Base-by-base conservation (phyloP, 495 filamentous ascomycete species). In the Darksidea phi region DNA sequence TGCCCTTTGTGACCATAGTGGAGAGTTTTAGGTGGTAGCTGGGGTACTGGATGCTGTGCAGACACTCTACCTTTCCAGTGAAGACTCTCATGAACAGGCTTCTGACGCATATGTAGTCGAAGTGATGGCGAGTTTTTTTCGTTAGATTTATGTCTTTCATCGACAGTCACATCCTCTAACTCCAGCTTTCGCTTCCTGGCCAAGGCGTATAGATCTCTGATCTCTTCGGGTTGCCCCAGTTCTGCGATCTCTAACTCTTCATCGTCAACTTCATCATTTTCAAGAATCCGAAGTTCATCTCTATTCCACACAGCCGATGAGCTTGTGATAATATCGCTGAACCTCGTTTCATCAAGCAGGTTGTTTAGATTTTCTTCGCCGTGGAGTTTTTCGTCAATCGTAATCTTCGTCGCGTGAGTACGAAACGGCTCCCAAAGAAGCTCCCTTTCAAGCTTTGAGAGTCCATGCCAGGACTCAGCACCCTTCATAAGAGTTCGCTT, bases 231-330 rank as follows among this genome's bases (percentile, higher is more conserved):
- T 10, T 10, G 28, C 10, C 10, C 28, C 28, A 32, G 3, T 4
- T 32, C 28, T 4, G 28, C 28, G 28, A 32, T 3, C 5, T 56
- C 25, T 57, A 42, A 52, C 5, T 69, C 70, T 54, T 77, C 72
- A 21, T 83, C 70, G 15, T 79, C 75, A 20, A 77, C 74, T 10
- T 79, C 75, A 0, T 70, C 51, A 6, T 76, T 69, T 20, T 77
- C 76, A 6, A 88, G 69, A 41, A 87, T 75, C 21, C 75, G 73
- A 11, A 86, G 66, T 0, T 81, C 80, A 3, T 75, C 75, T 1
- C 72, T 71, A 59, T 85, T 86, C 78, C 78, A 78, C 5, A 80
- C 69, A 12, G 77, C 59, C 2, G 61, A 67, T 20, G 67, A 61
- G 17, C 67, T 67, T 38, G 74, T 69, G 18, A 74, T 38, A 11